phyloP scores from a whole-genome alignment of 331 rosid species.

The Acacia pycnantha region DNA sequence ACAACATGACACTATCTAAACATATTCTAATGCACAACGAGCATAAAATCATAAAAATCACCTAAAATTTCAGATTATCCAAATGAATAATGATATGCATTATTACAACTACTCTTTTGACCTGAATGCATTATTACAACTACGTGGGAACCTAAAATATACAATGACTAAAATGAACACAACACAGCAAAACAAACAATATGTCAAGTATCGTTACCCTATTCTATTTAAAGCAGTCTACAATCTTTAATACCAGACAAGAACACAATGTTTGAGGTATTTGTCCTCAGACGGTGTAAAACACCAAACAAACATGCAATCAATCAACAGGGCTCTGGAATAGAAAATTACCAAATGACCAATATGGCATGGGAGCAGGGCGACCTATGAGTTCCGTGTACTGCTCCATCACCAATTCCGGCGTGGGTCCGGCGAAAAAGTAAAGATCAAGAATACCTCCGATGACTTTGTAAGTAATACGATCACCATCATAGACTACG shows the following conservation, averaged over 20 bases:
- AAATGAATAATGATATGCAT: neutral
- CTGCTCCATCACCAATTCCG: slow-evolving; percentile 72
- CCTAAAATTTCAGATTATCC: neutral
- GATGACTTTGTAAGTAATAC: slow-evolving; percentile 64
- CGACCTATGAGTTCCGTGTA: slow-evolving; percentile 78
- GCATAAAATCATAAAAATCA: neutral
- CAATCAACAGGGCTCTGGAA: neutral
- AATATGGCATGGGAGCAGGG: slow-evolving; percentile 81
- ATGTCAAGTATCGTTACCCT: neutral
- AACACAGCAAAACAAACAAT: neutral
- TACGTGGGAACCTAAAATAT: neutral
- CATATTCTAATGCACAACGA: neutral
- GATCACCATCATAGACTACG: slow-evolving; percentile 54
- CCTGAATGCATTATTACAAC: neutral
- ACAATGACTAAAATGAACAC: no score
- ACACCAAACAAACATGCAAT: neutral
- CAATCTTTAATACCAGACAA: neutral
- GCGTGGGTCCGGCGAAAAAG: slow-evolving; percentile 72
- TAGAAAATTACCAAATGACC: slow-evolving; percentile 77
- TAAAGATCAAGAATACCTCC: slow-evolving; percentile 79
- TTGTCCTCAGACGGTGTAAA: neutral
- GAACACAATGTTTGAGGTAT: neutral
- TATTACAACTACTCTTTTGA: neutral
- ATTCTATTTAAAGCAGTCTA: neutral
- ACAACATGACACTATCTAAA: neutral